A percentile compares a stretch with the other conserved stretches of the same genome.
Conservation (phyloP, 768 basidiomycete genomes). For the Hypholoma sublateritium region DNA sequence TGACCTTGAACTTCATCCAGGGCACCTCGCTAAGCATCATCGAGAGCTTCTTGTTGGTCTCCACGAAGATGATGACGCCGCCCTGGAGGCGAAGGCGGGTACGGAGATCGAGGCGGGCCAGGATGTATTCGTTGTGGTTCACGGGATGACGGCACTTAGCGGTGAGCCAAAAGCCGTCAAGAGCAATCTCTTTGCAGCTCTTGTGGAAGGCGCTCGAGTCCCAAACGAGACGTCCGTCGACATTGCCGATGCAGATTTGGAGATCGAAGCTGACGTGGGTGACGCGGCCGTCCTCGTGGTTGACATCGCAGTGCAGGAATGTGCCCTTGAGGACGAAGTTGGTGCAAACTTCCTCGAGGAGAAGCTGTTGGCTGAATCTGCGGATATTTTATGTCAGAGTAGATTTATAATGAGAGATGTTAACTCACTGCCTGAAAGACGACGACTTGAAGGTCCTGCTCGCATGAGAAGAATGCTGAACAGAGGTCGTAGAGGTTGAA, state of each 20-base stretch:
- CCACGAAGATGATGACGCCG: slow-evolving; percentile 17
- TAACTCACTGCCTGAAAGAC: slow-evolving; percentile 12
- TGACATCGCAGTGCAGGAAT: slow-evolving; percentile 14
- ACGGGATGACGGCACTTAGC: slow-evolving; percentile 12
- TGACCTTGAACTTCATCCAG: slow-evolving; percentile 28
- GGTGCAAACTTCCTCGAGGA: slow-evolving; percentile 16
- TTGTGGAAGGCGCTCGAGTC: slow-evolving; percentile 14
- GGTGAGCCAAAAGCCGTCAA: slow-evolving; percentile 15
- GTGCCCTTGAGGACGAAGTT: slow-evolving; percentile 15
- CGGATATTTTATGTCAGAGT: neutral
- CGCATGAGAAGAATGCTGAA: neutral
- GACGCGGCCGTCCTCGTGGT: slow-evolving; percentile 14
- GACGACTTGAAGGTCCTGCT: slow-evolving; percentile 13
- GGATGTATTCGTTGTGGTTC: slow-evolving; percentile 10
- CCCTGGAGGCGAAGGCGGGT: slow-evolving; percentile 14
- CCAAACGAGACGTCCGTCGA: slow-evolving; percentile 17
- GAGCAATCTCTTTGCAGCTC: slow-evolving; percentile 12
- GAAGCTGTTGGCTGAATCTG: slow-evolving; percentile 15
- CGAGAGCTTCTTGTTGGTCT: slow-evolving; percentile 20
- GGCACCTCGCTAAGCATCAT: slow-evolving; percentile 25
- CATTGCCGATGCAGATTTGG: slow-evolving; percentile 13
- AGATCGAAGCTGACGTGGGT: slow-evolving; percentile 16
- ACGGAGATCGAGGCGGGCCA: slow-evolving; percentile 16
- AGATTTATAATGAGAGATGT: neutral
- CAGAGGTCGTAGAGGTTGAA: slow-evolving; percentile 1